Evolutionary conservation across 2,329 filamentous ascomycete species (phyloP).

Genomic region (Stagonosporopsis chrysanthemi): DNA sequence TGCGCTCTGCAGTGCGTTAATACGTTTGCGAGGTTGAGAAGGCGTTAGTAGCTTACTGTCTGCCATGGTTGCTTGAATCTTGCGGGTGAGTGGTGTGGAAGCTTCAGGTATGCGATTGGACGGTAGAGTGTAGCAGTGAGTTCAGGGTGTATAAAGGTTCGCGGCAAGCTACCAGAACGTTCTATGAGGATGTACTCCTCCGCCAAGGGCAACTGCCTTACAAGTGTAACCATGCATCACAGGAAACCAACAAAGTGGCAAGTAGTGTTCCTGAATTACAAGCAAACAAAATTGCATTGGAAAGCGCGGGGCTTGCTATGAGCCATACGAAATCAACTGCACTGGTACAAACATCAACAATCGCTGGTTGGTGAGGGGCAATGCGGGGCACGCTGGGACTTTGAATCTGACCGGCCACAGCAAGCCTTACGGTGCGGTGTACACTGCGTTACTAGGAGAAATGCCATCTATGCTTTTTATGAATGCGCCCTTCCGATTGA

Average conservation of each 20-base stretch:
- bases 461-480: conserved; percentile 1
- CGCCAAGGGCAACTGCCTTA: conserved; percentile 32
- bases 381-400: conserved; percentile 29
- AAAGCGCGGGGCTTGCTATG: background rate
- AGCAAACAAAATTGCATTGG: background rate
- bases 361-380: conserved; percentile 33
- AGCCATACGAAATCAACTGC: background rate
- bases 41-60: conserved; percentile 28
- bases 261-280: background rate
- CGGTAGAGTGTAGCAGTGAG: background rate
- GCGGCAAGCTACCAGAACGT: conserved; percentile 43
- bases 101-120: background rate
- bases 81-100: background rate
- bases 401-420: background rate
- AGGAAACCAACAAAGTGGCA: background rate
- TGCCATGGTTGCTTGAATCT: conserved; percentile 33
- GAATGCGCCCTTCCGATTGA: background rate
- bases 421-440: background rate
- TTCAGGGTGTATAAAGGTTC: background rate
- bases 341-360: conserved; percentile 19
- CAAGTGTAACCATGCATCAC: conserved; percentile 9
- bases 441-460: background rate
- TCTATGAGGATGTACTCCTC: conserved; percentile 30
- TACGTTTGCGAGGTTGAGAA: background rate
- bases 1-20: conserved; percentile 60